Evolutionary conservation across 192 early-diverging fungal genomes (phyloP), one percentile per base, ranked within the genome.

Genomic region (Pilaira anomala): DNA sequence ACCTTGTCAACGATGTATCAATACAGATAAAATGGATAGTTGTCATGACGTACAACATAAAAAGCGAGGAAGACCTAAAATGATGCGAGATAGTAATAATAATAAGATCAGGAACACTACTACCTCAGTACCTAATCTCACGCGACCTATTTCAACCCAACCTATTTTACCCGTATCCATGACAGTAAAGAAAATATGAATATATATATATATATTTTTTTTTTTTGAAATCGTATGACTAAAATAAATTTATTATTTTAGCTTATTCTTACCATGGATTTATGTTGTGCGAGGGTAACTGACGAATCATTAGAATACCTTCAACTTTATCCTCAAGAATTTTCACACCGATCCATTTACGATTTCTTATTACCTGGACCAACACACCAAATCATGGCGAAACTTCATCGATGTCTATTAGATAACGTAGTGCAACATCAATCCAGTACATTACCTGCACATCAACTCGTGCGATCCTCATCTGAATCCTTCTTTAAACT

Each of bases 11-110:
- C 75, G 90, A 26, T 94, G 92, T 72, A 73, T 82, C 18, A 75
- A 83, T 21, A 63, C 89, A 39, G 85, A 81, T 28, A 88, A 85
- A 66, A 78, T 80, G 19, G 88, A 89, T 66, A 84, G 85, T 3
- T 94, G 92, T 68, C 67, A 85, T 19, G 92, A 94, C 67, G 87
- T 91, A 24, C 83, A 89, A 73, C 90, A 91, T 74, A 94, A 94
- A 71, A 89, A 87, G 60, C 78, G 92, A 56, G 92, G 92, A 14
- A 80, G 92, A 3, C 92, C 92, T 44, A 55, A 55, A 18, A 11
- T 36, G 2, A 2, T 13, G 33, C 33, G 33, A 1, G 33, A 36
- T 36, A 36, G 33, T 36, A 36, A 36, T 36, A 36, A 22, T 53
- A 49, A 59, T 67, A 49, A n/a, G n/a, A 11, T 22, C 22, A 50